Percentiles rank a stretch among this genome's conserved stretches.
These are phyloP conservation scores for Chrysanthemum seticuspe DNA, from an alignment of 129 eudicot species.

Conservation along the genomic window DNA sequence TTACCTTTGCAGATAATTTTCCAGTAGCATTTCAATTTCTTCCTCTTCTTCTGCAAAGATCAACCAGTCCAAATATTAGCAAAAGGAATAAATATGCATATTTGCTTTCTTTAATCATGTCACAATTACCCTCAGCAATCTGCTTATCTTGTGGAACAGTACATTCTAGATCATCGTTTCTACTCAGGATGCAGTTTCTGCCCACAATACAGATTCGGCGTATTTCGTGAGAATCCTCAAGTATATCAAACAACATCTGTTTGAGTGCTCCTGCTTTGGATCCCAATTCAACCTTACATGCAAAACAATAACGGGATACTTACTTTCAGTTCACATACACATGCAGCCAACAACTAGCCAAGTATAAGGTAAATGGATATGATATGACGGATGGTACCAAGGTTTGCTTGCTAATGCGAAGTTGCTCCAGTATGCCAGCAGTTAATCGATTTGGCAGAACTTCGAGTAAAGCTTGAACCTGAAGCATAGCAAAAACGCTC, in stretches of 20 bases:
- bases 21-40: conserved; percentile 98
- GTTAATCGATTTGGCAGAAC: conserved; percentile 90
- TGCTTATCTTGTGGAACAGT: conserved; percentile 81
- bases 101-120: not conserved
- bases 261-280: conserved; percentile 91
- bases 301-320: conserved; percentile 2
- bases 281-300: conserved; percentile 80
- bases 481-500: conserved; percentile 30
- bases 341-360: not conserved
- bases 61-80: conserved; percentile 8
- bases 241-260: conserved; percentile 97
- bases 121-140: conserved; percentile 81
- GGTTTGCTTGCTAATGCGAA: conserved; percentile 93
- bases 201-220: conserved; percentile 94
- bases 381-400: conserved; percentile 46
- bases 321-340: conserved; percentile 14
- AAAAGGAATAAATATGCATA: conserved; percentile 5
- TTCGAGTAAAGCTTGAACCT: conserved; percentile 93
- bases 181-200: conserved; percentile 70
- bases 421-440: conserved; percentile 84
- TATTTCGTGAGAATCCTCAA: conserved; percentile 93
- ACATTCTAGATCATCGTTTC: conserved; percentile 68
- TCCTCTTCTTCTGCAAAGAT: conserved; percentile 90
- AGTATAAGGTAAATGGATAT: not conserved
- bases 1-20: conserved; percentile 95